Evolutionary conservation across 2,329 filamentous ascomycete genomes (phyloP), one percentile per base, ranked within the genome.

Genomic region (Trichoderma breve): DNA sequence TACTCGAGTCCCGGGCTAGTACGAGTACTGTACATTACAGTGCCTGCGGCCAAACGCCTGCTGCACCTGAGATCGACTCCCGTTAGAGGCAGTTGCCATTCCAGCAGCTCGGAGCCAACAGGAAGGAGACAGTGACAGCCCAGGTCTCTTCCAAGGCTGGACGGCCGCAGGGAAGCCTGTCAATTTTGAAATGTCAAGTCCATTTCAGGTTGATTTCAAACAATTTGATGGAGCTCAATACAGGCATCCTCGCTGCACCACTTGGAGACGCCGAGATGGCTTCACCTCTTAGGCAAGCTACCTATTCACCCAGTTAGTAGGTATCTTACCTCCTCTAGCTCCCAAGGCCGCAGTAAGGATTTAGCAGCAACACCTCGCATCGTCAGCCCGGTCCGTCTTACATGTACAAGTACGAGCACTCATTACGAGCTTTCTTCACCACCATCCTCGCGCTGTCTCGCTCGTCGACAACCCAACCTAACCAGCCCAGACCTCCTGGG

Each of bases 101-200:
- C 58, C 58, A 70, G 47, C 55, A 53, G 70, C 24, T 30, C 24
- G 51, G 71, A 60, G 60, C 71, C 71, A 72, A 72, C 65, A 36
- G 58, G 64, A 72, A 70, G 26, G 71, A 57, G 47, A 43, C 43
- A 30, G 71, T 72, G 71, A 70, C 71, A 72, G 43, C 62, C 43
- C 43, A 47, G 51, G 26, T 8, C 26, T 30, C 36, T 57, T 62
- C 51, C 28, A 32, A 32, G 62, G 70, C 53, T 43, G 66, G n/a
- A 30, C 26, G 61, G 32, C 26, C 15, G 21, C 57, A 34, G 26
- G 66, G 55, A 47, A 61, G n/a, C 18, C 39, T 39, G 36, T 39
- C 36, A 14, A 18, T n/a, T 3, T 3, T 30, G 55, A 18, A 58
- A 53, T 53, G 55, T 32, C 34, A 36, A 36, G 34, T 36, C 34